A percentile compares a stretch with the other conserved stretches of the same genome.
phyloP scores from a whole-genome alignment of 2,329 filamentous ascomycete species.

The Sporothrix mexicana region DNA sequence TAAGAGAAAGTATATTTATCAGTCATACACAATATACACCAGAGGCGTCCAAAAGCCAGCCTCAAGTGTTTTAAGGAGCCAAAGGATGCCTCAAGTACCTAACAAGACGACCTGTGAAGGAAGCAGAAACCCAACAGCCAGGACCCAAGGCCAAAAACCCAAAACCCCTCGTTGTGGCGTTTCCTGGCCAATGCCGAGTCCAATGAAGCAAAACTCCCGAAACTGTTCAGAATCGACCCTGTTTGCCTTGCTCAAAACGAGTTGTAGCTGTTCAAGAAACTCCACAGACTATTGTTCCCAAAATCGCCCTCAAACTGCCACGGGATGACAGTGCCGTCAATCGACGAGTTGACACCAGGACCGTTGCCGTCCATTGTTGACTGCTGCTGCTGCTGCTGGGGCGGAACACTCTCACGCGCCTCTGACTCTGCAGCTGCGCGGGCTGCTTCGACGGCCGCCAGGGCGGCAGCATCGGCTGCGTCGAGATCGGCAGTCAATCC shows the following conservation, averaged over 20 bases:
- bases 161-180: background rate
- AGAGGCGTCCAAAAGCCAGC: background rate
- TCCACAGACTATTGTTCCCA: conserved; percentile 62
- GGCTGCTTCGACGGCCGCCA: conserved; percentile 27
- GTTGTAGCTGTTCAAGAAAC: conserved; percentile 58
- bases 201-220: background rate
- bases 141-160: too few relatives aligned
- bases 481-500: conserved; percentile 19
- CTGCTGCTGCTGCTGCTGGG: background rate
- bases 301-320: conserved; percentile 64
- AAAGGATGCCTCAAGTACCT: too few relatives aligned
- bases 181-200: background rate
- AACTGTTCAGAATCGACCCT: background rate
- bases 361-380: background rate
- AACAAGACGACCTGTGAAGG: too few relatives aligned
- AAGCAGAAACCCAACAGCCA: too few relatives aligned
- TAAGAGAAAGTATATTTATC: background rate
- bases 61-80: too few relatives aligned
- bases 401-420: background rate
- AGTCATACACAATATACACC: background rate
- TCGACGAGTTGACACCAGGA: background rate
- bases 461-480: background rate
- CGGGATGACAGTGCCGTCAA: conserved; percentile 36
- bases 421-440: background rate
- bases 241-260: conserved; percentile 34